phyloP scores from a whole-genome alignment of 768 basidiomycete species.

The Termitomyces sp. region DNA sequence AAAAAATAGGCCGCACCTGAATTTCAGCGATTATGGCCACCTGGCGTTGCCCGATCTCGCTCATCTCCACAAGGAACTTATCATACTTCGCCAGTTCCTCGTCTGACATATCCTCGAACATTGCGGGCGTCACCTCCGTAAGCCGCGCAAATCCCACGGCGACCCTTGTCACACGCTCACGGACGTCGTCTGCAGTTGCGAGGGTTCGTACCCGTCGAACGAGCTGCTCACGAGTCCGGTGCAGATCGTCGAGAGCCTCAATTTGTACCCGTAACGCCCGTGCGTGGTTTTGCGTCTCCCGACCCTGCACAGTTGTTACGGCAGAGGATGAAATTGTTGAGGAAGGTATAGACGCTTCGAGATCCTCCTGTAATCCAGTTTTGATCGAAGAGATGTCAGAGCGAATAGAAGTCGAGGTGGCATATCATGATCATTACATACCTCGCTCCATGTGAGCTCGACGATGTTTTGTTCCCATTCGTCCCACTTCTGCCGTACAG shows the following conservation, averaged over 20 bases:
- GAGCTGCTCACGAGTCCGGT: slow-evolving; percentile 54
- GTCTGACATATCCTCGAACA: slow-evolving; percentile 85
- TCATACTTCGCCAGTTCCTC: slow-evolving; percentile 82
- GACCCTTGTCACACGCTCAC: slow-evolving; percentile 58
- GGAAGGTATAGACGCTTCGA: slow-evolving; percentile 68
- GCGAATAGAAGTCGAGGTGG: background rate
- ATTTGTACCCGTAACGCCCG: slow-evolving; percentile 69
- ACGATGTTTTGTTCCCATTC: slow-evolving; percentile 77
- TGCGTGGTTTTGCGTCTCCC: slow-evolving; percentile 57
- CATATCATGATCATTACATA: slow-evolving; percentile 28
- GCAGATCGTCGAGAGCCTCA: slow-evolving; percentile 77
- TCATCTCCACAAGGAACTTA: slow-evolving; percentile 60
- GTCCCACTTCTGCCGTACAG: slow-evolving; percentile 81
- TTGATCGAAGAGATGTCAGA: background rate
- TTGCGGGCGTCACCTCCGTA: slow-evolving; percentile 71
- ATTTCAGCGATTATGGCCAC: slow-evolving; percentile 61
- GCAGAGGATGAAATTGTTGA: slow-evolving; percentile 39
- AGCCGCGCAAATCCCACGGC: slow-evolving; percentile 64
- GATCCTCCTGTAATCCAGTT: slow-evolving; percentile 43
- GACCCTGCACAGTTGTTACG: slow-evolving; percentile 33
- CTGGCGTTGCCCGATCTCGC: slow-evolving; percentile 54
- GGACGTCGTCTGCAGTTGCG: slow-evolving; percentile 70
- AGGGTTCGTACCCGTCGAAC: slow-evolving; percentile 62
- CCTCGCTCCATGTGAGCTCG: slow-evolving; percentile 64
- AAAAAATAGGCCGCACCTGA: slow-evolving; percentile 45